Percentiles rank a stretch among this genome's conserved stretches.
phyloP scores from a whole-genome alignment of 345 rosid genomes.

The Melastoma malabathricum region DNA sequence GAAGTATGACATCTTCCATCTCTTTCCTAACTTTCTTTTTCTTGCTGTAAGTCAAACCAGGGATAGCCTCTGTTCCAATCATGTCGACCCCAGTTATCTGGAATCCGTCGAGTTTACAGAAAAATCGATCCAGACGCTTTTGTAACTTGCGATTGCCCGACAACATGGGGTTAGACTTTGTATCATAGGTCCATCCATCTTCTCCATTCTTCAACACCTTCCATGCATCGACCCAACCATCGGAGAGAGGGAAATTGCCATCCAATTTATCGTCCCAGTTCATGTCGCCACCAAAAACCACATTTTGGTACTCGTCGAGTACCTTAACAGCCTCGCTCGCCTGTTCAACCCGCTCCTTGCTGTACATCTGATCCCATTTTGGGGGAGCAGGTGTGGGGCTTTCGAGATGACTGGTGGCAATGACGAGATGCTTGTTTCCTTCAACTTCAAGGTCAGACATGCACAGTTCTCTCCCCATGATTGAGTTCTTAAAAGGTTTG shows the following conservation, averaged over 20 bases:
- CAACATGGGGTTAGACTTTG: constrained; percentile 81
- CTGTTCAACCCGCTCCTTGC: constrained; percentile 78
- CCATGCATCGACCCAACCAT: constrained; percentile 84
- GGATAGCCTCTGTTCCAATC: constrained; percentile 83
- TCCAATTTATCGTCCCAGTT: constrained; percentile 93
- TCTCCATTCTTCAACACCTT: constrained; percentile 53
- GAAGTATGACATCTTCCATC: constrained; percentile 49
- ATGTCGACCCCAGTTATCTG: constrained; percentile 46
- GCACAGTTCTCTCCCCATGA: constrained; percentile 87
- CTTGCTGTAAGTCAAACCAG: constrained; percentile 49
- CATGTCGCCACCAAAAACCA: constrained; percentile 83
- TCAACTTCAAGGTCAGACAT: constrained; percentile 48
- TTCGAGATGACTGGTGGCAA: constrained; percentile 96
- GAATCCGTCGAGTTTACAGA: constrained; percentile 55
- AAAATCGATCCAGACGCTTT: constrained; percentile 70
- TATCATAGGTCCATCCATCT: constrained; percentile 78
- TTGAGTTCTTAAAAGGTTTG: constrained; percentile 52
- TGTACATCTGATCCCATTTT: constrained; percentile 93
- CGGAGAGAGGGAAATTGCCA: constrained; percentile 53
- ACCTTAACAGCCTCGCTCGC: constrained; percentile 43
- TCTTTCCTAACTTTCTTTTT: constrained; percentile 70
- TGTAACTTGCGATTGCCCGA: constrained; percentile 57
- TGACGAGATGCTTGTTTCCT: constrained; percentile 39
- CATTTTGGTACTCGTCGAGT: constrained; percentile 47
- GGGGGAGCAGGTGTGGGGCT: constrained; percentile 93